Conservation (phyloP, 78 protist species). For the Planoprotostelium fungivorum region DNA sequence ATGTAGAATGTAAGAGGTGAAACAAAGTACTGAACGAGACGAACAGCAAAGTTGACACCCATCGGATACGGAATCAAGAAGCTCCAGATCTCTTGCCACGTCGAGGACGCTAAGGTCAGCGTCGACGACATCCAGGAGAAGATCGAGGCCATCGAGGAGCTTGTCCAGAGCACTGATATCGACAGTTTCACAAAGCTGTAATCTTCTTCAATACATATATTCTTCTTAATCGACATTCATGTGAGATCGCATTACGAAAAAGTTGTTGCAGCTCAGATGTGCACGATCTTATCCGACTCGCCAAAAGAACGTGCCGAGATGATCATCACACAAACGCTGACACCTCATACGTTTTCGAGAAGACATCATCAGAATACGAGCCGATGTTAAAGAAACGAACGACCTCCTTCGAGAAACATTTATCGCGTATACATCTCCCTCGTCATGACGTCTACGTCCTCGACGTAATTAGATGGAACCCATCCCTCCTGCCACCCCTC, state of each 20-base stretch:
- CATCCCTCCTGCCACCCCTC: background rate
- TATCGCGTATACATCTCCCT: too few relatives aligned
- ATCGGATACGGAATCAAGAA: slow-evolving; percentile 91
- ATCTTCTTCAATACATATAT: background rate
- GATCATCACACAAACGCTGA: too few relatives aligned
- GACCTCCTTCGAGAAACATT: too few relatives aligned
- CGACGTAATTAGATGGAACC: background rate
- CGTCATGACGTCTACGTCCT: too few relatives aligned
- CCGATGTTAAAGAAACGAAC: too few relatives aligned
- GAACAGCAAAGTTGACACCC: slow-evolving; percentile 53
- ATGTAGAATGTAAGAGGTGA: background rate
- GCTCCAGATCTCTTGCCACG: slow-evolving; percentile 64
- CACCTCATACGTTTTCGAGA: too few relatives aligned
- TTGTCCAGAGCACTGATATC: slow-evolving; percentile 75
- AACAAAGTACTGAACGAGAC: background rate
- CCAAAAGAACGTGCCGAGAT: too few relatives aligned
- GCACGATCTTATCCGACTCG: too few relatives aligned
- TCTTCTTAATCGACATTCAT: too few relatives aligned
- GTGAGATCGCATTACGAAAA: too few relatives aligned
- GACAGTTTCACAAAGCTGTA: slow-evolving; percentile 77
- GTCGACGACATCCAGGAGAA: slow-evolving; percentile 65
- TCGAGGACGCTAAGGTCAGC: slow-evolving; percentile 77
- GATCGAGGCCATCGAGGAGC: slow-evolving; percentile 72
- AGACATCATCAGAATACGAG: too few relatives aligned
- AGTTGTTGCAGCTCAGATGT: too few relatives aligned